Base-by-base conservation (phyloP, 305 asterid species). In the Lippia alba region DNA sequence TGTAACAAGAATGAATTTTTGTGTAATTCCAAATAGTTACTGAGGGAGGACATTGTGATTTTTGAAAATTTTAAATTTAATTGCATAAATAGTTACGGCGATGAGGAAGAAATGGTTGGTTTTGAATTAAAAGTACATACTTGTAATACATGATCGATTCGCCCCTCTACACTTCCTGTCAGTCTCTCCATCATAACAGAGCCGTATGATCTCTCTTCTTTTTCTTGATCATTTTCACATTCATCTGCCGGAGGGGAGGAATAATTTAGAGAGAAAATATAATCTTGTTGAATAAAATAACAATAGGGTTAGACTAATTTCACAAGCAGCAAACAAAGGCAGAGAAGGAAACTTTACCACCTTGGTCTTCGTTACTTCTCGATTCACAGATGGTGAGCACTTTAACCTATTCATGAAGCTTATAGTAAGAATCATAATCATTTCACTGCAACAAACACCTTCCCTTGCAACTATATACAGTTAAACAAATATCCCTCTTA, bases 71-170 rank as follows among this genome's bases (percentile, higher is more conserved):
- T 0, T 14, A 51, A 69, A 56, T 56, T 62, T 12, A 61, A 41
- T 59, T 40, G 30, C 61, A 44, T 45, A 48, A 61, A 18, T 41
- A 56, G 12, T 41, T 64, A 61, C 4, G 44, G 53, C 60, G 61
- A 76, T 56, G 49, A 50, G 65, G n/a, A 12, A 30, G 48, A 34
- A 54, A 64, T 14, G 16, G 63, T 61, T 20, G 32, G 12, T 59
- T 14, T 10, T 34, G 61, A 59, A 50, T 46, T 0, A 17, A 15
- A 69, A 46, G 53, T 17, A 74, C 89, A 4, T 88, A 94, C 99
- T 80, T 94, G 99, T 83, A 95, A 80, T 56, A 86, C 87, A 78
- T 95, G 96, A 85, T 95, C 99, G 24, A 95, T 66, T 69, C 97
- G 91, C 16, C 98, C 99, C 15, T 83, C 90, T 78, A 50, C 74